These are phyloP conservation scores for Malassezia globosa DNA, from an alignment of 1,284 basidiomycete genomes.

Conservation along the genomic window DNA sequence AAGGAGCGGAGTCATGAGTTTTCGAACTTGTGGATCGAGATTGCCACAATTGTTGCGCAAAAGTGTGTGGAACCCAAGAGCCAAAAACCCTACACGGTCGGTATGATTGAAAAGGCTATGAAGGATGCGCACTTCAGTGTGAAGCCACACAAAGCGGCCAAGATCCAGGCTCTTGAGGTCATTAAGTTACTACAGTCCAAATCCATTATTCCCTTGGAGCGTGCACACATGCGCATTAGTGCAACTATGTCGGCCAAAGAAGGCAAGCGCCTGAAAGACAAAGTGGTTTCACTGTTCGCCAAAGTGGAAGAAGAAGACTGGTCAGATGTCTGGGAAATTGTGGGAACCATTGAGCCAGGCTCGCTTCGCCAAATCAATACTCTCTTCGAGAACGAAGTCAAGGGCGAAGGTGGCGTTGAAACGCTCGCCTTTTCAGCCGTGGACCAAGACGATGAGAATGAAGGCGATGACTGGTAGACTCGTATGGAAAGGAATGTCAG, in stretches of 20 bases:
- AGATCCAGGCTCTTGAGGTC: slow-evolving; percentile 75
- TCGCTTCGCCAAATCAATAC: slow-evolving; percentile 82
- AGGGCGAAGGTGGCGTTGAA: slow-evolving; percentile 61
- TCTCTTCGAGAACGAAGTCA: slow-evolving; percentile 65
- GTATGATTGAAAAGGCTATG: slow-evolving; percentile 98
- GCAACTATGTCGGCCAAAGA: slow-evolving; percentile 67
- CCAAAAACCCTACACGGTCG: slow-evolving; percentile 77
- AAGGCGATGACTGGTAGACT: slow-evolving; percentile 17
- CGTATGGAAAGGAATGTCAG: neutral
- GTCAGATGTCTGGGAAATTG: slow-evolving; percentile 72
- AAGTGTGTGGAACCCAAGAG: slow-evolving; percentile 88
- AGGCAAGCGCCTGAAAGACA: slow-evolving; percentile 61
- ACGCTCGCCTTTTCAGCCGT: slow-evolving; percentile 50
- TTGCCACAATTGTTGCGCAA: slow-evolving; percentile 83
- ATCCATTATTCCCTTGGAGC: slow-evolving; percentile 73
- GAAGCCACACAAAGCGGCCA: slow-evolving; percentile 75
- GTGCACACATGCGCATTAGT: slow-evolving; percentile 81
- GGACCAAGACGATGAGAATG: slow-evolving; percentile 33
- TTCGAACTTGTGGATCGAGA: slow-evolving; percentile 70
- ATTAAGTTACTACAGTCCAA: slow-evolving; percentile 65
- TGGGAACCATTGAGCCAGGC: slow-evolving; percentile 77
- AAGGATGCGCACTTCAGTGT: slow-evolving; percentile 83
- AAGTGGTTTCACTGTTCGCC: slow-evolving; percentile 63
- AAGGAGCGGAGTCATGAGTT: slow-evolving; percentile 90
- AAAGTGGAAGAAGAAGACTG: slow-evolving; percentile 74